Conservation (phyloP, 2,329 filamentous ascomycete genomes). For the Paracoccidioides brasiliensis region DNA sequence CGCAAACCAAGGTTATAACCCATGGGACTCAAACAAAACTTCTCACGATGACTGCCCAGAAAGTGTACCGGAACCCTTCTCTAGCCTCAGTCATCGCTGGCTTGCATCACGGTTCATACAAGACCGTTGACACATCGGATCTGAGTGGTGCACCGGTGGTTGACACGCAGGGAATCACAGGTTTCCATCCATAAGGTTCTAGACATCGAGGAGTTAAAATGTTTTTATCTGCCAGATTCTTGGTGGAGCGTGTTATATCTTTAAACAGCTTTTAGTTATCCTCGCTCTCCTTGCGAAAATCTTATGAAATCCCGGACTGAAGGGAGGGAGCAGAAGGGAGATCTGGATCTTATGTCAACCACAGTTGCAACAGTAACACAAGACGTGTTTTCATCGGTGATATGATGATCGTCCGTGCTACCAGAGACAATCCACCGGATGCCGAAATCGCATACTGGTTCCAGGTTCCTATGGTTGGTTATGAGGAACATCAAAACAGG, state of each 20-base stretch:
- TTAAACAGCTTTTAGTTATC: constrained; percentile 33
- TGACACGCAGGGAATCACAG: constrained; percentile 30
- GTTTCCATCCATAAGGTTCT: background rate
- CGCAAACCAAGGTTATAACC: constrained; percentile 18
- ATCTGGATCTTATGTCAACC: constrained; percentile 40
- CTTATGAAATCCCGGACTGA: constrained; percentile 8
- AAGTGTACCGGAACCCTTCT: constrained; percentile 32
- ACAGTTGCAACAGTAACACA: constrained; percentile 39
- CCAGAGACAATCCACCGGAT: constrained; percentile 28
- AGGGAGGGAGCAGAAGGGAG: background rate
- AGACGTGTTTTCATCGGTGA: constrained; percentile 41
- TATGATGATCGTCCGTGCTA: constrained; percentile 39
- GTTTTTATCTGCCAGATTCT: constrained; percentile 27
- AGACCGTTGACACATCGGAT: constrained; percentile 12
- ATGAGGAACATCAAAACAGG: background rate
- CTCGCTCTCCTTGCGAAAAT: constrained; percentile 14
- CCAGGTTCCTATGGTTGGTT: constrained; percentile 9
- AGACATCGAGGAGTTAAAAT: background rate
- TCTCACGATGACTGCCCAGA: constrained; percentile 32
- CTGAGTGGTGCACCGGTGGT: constrained; percentile 31
- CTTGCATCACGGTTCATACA: constrained; percentile 33
- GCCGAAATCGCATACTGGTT: constrained; percentile 39
- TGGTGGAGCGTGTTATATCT: constrained; percentile 31
- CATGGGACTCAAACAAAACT: constrained; percentile 32
- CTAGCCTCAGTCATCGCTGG: constrained; percentile 21